phyloP scores from a whole-genome alignment of 805 yeast genomes.

The Gaillardinia entomophila region DNA sequence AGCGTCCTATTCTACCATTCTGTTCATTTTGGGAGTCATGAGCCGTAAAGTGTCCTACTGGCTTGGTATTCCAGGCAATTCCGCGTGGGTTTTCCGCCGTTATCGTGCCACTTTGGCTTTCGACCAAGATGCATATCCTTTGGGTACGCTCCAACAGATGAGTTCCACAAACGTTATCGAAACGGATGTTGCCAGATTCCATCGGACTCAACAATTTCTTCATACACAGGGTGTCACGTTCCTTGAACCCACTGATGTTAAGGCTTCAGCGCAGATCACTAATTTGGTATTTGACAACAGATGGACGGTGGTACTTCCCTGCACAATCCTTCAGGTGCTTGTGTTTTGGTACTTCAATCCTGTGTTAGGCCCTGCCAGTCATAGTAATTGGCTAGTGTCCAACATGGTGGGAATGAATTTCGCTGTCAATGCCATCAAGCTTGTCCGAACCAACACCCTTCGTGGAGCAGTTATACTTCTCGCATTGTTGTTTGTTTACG shows the following conservation, averaged over 20 bases:
- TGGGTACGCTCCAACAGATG: conserved; percentile 31
- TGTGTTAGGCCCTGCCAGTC: conserved; percentile 9
- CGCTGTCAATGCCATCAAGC: conserved; percentile 38
- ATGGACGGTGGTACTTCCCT: conserved; percentile 9
- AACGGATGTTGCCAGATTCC: conserved; percentile 4
- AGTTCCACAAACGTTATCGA: conserved; percentile 4
- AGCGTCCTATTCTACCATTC: conserved; percentile 23
- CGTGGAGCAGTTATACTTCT: conserved; percentile 42
- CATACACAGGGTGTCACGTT: conserved; percentile 7
- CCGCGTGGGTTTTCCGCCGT: conserved; percentile 24
- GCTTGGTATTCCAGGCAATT: conserved; percentile 12
- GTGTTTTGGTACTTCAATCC: conserved; percentile 11
- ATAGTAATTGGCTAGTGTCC: conserved; percentile 42
- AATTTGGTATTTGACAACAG: conserved; percentile 17
- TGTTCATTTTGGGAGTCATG: conserved; percentile 16
- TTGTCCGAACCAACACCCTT: conserved; percentile 37
- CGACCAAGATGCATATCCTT: conserved; percentile 21
- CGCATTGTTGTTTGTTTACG: conserved; percentile 51
- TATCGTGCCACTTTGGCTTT: conserved; percentile 38
- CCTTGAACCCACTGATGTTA: conserved; percentile 16
- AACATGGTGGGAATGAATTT: conserved; percentile 39
- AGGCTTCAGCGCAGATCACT: conserved; percentile 13
- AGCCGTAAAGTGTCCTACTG: conserved; percentile 21
- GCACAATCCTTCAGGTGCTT: conserved; percentile 5
- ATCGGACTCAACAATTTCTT: conserved; percentile 7